Evolutionary conservation across 208 protist genomes (phyloP).

Genomic region (Novymonas esmeraldas): DNA sequence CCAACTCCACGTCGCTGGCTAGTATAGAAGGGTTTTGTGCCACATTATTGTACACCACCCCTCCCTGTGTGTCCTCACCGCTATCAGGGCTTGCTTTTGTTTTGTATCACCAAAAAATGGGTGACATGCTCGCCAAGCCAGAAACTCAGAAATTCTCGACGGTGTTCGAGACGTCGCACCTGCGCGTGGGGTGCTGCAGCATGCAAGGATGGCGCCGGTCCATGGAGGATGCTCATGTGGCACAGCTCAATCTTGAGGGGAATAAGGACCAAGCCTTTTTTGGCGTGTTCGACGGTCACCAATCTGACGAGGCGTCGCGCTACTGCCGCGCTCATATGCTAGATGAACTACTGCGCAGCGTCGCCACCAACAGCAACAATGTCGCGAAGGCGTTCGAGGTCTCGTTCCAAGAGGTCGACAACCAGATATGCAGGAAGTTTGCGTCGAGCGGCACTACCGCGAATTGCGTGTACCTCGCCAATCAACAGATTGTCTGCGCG

Average conservation of each 20-base stretch:
- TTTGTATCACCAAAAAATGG: slow-evolving; percentile 51
- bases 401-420: slow-evolving; percentile 71
- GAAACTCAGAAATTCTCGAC: slow-evolving; percentile 92
- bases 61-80: slow-evolving; percentile 15
- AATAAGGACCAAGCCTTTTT: slow-evolving; percentile 79
- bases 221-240: slow-evolving; percentile 93
- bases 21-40: slow-evolving; percentile 8
- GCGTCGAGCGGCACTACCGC: slow-evolving; percentile 81
- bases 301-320: slow-evolving; percentile 78
- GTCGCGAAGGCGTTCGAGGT: slow-evolving; percentile 63
- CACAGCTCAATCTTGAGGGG: slow-evolving; percentile 77
- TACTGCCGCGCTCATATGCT: slow-evolving; percentile 82
- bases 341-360: slow-evolving; percentile 61
- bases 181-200: slow-evolving; percentile 84
- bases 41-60: slow-evolving; percentile 9
- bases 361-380: slow-evolving; percentile 26
- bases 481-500: slow-evolving; percentile 77
- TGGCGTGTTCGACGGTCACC: slow-evolving; percentile 92
- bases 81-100: slow-evolving; percentile 12
- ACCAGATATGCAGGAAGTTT: slow-evolving; percentile 68
- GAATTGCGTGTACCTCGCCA: slow-evolving; percentile 74
- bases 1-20: too few species aligned
- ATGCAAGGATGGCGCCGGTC: slow-evolving; percentile 93
- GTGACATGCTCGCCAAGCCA: slow-evolving; percentile 88
- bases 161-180: slow-evolving; percentile 82